Evolutionary conservation across 257 asterid species (phyloP).

Genomic region (Hygrophila difformis): DNA sequence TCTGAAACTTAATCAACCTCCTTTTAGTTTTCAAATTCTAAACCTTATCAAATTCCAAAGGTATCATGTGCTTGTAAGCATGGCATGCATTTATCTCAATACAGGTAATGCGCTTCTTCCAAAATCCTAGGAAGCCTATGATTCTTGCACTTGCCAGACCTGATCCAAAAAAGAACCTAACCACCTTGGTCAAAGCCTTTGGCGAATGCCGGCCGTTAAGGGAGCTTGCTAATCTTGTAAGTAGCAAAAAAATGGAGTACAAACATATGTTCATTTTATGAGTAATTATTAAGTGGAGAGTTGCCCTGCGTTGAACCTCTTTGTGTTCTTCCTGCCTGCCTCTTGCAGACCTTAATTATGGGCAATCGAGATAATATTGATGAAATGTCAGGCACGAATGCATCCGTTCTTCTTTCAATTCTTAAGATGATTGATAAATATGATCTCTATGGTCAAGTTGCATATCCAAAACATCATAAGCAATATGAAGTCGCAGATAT

Average conservation of each 20-base stretch:
- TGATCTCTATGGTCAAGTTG: conserved; percentile 99
- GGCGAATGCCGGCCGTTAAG: conserved; percentile 96
- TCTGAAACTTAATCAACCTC: conserved; percentile 5
- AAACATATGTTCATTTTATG: conserved; percentile 1
- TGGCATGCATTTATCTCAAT: conserved; percentile 7
- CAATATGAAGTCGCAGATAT: conserved; percentile 92
- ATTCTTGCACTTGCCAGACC: conserved; percentile 99
- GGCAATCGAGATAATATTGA: conserved; percentile 96
- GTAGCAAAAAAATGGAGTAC: conserved; percentile 22
- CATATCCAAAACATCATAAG: conserved; percentile 98
- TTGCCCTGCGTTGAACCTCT: conserved; percentile 17
- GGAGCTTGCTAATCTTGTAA: conserved; percentile 97
- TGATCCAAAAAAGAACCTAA: conserved; percentile 94
- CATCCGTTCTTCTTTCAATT: conserved; percentile 87
- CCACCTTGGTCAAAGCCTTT: conserved; percentile 94
- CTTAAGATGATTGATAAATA: conserved; percentile 89
- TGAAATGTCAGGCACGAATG: conserved; percentile 88
- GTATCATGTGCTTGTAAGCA: conserved; percentile 6
- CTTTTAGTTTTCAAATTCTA: no score
- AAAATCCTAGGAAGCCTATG: conserved; percentile 99
- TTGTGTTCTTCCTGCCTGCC: conserved; percentile 18
- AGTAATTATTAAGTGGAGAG: not conserved
- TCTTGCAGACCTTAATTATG: conserved; percentile 84
- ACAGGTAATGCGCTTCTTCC: conserved; percentile 97
- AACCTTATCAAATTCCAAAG: not conserved